Conservation (phyloP, 345 rosid species). For the Hirschfeldia incana region DNA sequence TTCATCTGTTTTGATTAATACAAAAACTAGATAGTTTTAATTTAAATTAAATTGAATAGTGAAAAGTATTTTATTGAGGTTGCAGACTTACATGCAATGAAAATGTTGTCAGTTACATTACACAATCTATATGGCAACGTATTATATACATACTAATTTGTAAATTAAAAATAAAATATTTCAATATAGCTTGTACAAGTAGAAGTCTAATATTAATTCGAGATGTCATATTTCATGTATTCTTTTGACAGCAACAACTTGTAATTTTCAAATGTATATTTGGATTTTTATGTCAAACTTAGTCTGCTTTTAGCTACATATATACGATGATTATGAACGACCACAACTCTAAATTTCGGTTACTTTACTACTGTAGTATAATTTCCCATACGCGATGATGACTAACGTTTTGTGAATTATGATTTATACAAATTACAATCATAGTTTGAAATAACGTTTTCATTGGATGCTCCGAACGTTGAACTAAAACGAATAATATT, state of each 20-base stretch:
- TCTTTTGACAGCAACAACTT: not conserved
- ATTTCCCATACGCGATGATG: constrained; percentile 10
- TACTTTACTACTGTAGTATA: constrained; percentile 7
- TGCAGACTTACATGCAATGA: not conserved
- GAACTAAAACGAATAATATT: not conserved
- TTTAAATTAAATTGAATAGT: not conserved
- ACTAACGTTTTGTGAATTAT: not conserved
- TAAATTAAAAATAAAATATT: not conserved
- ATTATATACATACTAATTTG: not conserved
- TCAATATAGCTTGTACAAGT: not conserved
- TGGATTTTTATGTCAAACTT: not conserved
- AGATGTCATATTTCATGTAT: not conserved
- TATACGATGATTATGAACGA: constrained; percentile 1
- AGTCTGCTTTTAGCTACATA: constrained; percentile 14
- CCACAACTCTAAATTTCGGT: not conserved
- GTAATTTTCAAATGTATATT: not conserved
- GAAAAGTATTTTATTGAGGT: not conserved
- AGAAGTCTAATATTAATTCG: not conserved
- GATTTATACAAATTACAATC: not conserved
- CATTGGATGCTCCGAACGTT: constrained; percentile 30
- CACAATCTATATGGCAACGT: no score
- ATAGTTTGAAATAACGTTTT: not conserved
- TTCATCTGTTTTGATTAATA: no score
- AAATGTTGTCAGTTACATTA: not conserved
- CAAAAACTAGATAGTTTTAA: not conserved